A percentile compares a stretch with the other conserved stretches of the same genome.
These are phyloP conservation scores for Globisporangium perplexum DNA, from an alignment of 352 stramenopile genomes.

Conservation along the genomic window DNA sequence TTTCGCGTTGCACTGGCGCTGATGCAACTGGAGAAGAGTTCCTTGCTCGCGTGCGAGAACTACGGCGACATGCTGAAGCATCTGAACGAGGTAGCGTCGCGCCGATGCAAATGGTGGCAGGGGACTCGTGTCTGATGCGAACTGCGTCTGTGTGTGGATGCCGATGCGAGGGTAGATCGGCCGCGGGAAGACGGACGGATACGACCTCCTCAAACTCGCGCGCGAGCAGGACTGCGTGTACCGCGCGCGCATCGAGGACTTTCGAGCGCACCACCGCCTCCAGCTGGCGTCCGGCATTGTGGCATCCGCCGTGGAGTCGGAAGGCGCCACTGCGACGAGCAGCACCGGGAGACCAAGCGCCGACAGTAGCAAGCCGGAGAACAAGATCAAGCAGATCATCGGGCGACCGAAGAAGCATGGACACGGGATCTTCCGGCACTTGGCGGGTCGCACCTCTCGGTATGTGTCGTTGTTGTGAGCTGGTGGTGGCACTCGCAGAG, in stretches of 20 bases:
- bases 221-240: conserved; percentile 65
- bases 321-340: conserved; percentile 19
- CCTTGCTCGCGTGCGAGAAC: conserved; percentile 49
- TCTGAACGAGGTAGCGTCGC: conserved; percentile 61
- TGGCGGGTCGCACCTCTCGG: conserved; percentile 37
- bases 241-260: conserved; percentile 71
- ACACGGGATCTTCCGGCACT: conserved; percentile 49
- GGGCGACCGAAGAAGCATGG: conserved; percentile 52
- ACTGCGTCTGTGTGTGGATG: background rate
- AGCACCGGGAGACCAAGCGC: conserved; percentile 29
- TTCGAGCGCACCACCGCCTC: conserved; percentile 76
- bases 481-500: background rate
- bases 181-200: conserved; percentile 34
- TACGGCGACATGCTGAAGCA: conserved; percentile 79
- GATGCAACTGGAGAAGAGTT: conserved; percentile 53
- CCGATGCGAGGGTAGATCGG: conserved; percentile 45
- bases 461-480: conserved; percentile 12
- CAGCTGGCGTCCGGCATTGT: conserved; percentile 77
- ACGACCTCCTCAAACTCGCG: conserved; percentile 41
- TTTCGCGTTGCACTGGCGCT: conserved; percentile 74
- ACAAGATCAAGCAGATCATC: conserved; percentile 50
- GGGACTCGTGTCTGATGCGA: background rate
- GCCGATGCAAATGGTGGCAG: background rate
- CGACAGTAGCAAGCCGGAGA: conserved; percentile 40
- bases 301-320: conserved; percentile 52